Evolutionary conservation across 129 eudicot species (phyloP).

Genomic region (Flaveria ramosissima): DNA sequence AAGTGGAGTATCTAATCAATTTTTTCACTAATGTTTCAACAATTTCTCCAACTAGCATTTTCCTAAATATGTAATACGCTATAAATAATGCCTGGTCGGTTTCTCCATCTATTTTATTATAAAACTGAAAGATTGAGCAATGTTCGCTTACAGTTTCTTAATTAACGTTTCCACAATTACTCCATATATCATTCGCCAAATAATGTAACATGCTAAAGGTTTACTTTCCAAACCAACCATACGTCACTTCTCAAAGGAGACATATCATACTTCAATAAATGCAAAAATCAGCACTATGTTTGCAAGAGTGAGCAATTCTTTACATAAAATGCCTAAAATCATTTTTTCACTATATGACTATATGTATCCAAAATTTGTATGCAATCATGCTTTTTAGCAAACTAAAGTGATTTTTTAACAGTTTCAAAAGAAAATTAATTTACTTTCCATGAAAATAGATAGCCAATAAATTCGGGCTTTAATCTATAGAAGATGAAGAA

Average conservation of each 20-base stretch:
- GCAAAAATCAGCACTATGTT: background rate
- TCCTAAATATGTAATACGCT: background rate
- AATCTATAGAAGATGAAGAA: background rate
- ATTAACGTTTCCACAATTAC: background rate
- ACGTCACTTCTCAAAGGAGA: background rate
- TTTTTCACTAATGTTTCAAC: background rate
- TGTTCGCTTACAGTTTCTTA: background rate
- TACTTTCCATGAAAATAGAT: background rate
- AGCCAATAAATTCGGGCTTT: background rate
- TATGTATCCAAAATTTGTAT: background rate
- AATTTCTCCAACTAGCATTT: no score
- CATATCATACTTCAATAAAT: conserved; percentile 13
- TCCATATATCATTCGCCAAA: background rate
- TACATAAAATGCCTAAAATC: conserved; percentile 10
- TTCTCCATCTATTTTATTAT: no score
- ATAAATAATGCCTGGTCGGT: background rate
- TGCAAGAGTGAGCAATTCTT: background rate
- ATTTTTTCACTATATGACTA: background rate
- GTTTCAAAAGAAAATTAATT: background rate
- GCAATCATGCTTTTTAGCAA: background rate
- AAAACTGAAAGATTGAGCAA: no score
- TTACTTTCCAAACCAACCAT: background rate
- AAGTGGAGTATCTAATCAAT: background rate
- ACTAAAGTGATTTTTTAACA: background rate
- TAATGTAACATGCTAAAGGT: background rate